A percentile compares a stretch with the other conserved stretches of the same genome.
Evolutionary conservation across 2,329 filamentous ascomycete genomes (phyloP).

Genomic region (Scopulariopsis brevicaulis): DNA sequence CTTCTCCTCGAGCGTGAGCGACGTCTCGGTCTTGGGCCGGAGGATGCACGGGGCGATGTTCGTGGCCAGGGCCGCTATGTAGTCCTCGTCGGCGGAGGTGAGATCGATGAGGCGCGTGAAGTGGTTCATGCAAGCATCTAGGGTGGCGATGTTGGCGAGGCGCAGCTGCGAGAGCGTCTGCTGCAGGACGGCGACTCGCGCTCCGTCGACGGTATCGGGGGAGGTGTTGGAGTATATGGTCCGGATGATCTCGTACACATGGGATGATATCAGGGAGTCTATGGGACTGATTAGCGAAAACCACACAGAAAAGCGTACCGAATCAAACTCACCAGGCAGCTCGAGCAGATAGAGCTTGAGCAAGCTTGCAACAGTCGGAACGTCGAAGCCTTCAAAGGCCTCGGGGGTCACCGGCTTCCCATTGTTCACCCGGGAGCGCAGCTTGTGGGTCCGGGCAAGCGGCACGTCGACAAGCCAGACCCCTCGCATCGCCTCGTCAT

Average conservation of each 20-base stretch:
- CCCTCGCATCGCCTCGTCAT: slow-evolving; percentile 80
- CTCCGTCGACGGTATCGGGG: slow-evolving; percentile 63
- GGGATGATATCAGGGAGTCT: slow-evolving; percentile 97
- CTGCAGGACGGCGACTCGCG: slow-evolving; percentile 82
- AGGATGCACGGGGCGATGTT: slow-evolving; percentile 76
- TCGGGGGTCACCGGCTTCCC: slow-evolving; percentile 70
- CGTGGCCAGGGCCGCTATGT: slow-evolving; percentile 63
- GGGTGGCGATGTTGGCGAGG: slow-evolving; percentile 95
- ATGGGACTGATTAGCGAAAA: neutral
- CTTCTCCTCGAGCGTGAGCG: slow-evolving; percentile 89
- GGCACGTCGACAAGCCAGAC: slow-evolving; percentile 95
- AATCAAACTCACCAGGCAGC: slow-evolving; percentile 62
- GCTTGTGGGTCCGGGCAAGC: slow-evolving; percentile 69
- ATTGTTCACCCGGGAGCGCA: slow-evolving; percentile 76
- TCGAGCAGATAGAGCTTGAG: slow-evolving; percentile 92
- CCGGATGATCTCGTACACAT: slow-evolving; percentile 97
- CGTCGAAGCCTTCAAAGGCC: slow-evolving; percentile 75
- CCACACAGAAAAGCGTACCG: neutral
- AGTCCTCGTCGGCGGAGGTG: slow-evolving; percentile 87
- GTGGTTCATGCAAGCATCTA: slow-evolving; percentile 96
- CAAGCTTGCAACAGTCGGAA: slow-evolving; percentile 85
- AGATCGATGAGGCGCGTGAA: slow-evolving; percentile 94
- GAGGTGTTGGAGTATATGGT: slow-evolving; percentile 85
- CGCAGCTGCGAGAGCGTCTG: slow-evolving; percentile 91
- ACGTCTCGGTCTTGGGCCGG: slow-evolving; percentile 76